Conservation (phyloP, 495 filamentous ascomycete genomes). For the Hyaloscypha bicolor region DNA sequence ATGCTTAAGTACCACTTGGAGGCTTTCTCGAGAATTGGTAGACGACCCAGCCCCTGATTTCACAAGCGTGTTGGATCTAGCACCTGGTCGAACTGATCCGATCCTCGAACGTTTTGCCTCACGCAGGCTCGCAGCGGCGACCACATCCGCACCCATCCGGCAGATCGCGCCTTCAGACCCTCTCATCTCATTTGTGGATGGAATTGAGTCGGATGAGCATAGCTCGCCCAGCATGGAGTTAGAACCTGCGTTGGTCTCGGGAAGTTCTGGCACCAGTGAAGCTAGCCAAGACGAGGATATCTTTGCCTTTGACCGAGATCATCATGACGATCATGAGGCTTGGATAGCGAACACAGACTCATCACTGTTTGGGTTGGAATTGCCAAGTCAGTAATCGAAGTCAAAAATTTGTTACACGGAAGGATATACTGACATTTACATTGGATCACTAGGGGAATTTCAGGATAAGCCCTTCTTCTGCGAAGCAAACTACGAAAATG, state of each 20-base stretch:
- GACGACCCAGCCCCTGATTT: too few relatives aligned
- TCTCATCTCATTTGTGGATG: not conserved
- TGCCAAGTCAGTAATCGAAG: not conserved
- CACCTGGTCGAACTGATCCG: not conserved
- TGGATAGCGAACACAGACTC: not conserved
- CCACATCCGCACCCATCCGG: not conserved
- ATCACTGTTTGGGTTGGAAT: not conserved
- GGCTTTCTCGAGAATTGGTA: too few relatives aligned
- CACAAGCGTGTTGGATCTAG: too few relatives aligned
- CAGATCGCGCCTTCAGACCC: not conserved
- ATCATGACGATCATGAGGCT: not conserved
- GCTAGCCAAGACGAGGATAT: not conserved
- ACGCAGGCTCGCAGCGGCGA: not conserved
- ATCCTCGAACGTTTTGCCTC: slow-evolving; percentile 9
- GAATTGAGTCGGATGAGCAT: not conserved
- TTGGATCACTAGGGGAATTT: not conserved
- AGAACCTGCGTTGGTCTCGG: not conserved
- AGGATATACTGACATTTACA: not conserved
- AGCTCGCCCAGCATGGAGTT: not conserved
- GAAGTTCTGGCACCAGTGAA: not conserved
- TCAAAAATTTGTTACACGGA: not conserved
- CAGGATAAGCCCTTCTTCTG: not conserved
- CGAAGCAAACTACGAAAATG: not conserved
- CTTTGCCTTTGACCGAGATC: not conserved
- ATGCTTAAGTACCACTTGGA: too few relatives aligned